Conservation (phyloP, 805 yeast genomes). For the Candida anglica region DNA sequence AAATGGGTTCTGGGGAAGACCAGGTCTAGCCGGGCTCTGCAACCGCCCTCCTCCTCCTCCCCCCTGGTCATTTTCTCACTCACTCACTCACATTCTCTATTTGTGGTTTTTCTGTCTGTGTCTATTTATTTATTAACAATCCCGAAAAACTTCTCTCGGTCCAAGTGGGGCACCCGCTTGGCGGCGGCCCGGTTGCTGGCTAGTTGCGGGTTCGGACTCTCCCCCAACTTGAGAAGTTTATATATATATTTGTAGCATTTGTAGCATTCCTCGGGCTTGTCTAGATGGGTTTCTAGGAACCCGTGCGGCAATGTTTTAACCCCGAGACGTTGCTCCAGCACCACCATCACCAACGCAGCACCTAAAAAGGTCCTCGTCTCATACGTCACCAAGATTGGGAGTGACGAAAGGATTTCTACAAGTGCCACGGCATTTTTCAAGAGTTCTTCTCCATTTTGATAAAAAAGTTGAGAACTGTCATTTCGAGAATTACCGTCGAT, state of each 20-base stretch:
- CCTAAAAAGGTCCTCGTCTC: conserved; percentile 31
- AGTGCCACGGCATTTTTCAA: conserved; percentile 27
- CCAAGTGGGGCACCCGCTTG: conserved; percentile 13
- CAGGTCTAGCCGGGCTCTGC: too few species aligned
- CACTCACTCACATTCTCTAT: too few species aligned
- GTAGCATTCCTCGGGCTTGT: conserved; percentile 10
- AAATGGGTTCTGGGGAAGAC: background rate
- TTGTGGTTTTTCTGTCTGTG: conserved; percentile 2
- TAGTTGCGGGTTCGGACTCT: conserved; percentile 16
- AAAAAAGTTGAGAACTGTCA: conserved; percentile 1
- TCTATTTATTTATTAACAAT: too few species aligned
- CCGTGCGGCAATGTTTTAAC: background rate
- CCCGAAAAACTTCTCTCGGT: conserved; percentile 10
- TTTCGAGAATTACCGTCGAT: too few species aligned
- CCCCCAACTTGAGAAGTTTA: conserved; percentile 17
- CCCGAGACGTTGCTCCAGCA: conserved; percentile 14
- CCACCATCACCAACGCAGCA: conserved; percentile 17
- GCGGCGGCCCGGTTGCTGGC: conserved; percentile 19
- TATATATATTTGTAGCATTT: conserved; percentile 23
- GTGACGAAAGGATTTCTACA: conserved; percentile 33
- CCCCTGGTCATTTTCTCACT: too few species aligned
- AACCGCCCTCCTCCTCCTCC: too few species aligned
- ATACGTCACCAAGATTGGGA: conserved; percentile 35
- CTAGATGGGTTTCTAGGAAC: background rate
- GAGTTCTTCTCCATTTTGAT: conserved; percentile 12